Base-by-base conservation (phyloP, 352 stramenopile species). In the Phytophthora lateralis region DNA sequence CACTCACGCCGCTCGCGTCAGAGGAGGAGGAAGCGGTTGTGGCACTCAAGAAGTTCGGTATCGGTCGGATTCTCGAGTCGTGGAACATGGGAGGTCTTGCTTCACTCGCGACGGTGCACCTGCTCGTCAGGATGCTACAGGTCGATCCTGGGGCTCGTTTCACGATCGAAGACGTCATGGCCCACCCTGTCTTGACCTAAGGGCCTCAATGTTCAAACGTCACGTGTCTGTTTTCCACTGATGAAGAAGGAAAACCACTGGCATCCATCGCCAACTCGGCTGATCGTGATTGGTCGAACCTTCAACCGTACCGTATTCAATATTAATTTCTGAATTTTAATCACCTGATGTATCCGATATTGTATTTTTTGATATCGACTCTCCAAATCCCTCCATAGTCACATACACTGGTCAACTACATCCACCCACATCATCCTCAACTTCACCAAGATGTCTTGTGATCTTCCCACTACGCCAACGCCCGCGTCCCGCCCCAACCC, bases 31-130 rank as follows among this genome's bases (percentile, higher is more conserved):
- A 66, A 11, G 56, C 60, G 2, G 67, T 76, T 18, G 51, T 45
- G 14, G 61, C 65, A 20, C 37, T 78, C 17, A 39, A 48, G 50
- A 32, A 51, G 9, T 74, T 75, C 39, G 77, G 77, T 5, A 49
- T 87, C 37, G 34, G 27, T 1, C 67, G 69, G 51, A 78, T 86
- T 43, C 18, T 86, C 12, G 62, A 78, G 4, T 49, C 66, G 20
- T 87, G 77, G 77, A 58, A 63, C 4, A 66, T 83, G 52, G 24
- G 21, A 2, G 35, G 32, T 1, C n/a, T 54, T 24, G 17, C 78
- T 2, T 72, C 63, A 3, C 3, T 34, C 4, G 50, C 9, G 3
- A 54, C 51, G 14, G 46, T 51, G 14, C 55, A 73, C 11, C 26
- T 84, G 26, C 35, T 81, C 0, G 20, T 10, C 9, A 41, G 57